Percentiles rank a stretch among this genome's conserved stretches.
Conservation (phyloP, 108 stramenopile genomes). For the Ochromonas danica region DNA sequence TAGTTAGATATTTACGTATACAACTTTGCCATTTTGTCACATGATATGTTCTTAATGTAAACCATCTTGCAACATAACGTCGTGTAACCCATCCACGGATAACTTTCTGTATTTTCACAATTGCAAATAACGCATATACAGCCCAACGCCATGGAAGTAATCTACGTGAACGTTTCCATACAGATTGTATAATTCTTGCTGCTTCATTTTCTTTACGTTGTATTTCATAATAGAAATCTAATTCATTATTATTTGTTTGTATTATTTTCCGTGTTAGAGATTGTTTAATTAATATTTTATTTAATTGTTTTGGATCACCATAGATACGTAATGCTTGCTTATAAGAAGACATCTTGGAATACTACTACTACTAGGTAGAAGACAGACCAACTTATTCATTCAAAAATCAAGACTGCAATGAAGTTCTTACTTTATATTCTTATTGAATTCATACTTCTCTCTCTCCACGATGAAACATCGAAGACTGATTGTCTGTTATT, state of each 20-base stretch:
- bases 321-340: too few relatives aligned
- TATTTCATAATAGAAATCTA: background rate
- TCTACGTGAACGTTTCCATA: background rate
- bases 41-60: background rate
- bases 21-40: background rate
- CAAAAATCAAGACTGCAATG: too few relatives aligned
- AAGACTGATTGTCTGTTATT: too few relatives aligned
- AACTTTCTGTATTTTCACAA: constrained; percentile 7
- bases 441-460: too few relatives aligned
- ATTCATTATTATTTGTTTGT: background rate
- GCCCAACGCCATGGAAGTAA: constrained; percentile 3
- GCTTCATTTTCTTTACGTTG: background rate
- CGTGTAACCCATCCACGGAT: background rate
- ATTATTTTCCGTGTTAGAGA: too few relatives aligned
- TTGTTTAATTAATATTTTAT: too few relatives aligned
- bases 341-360: too few relatives aligned
- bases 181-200: background rate
- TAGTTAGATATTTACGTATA: background rate
- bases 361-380: too few relatives aligned
- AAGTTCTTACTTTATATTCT: too few relatives aligned
- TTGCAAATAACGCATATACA: background rate
- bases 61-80: background rate
- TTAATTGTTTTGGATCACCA: too few relatives aligned
- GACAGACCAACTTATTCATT: too few relatives aligned
- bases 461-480: too few relatives aligned